A percentile compares a stretch with the other conserved stretches of the same genome.
These are phyloP conservation scores for Candida odintsovae DNA, from an alignment of 805 yeast genomes.

Conservation along the genomic window DNA sequence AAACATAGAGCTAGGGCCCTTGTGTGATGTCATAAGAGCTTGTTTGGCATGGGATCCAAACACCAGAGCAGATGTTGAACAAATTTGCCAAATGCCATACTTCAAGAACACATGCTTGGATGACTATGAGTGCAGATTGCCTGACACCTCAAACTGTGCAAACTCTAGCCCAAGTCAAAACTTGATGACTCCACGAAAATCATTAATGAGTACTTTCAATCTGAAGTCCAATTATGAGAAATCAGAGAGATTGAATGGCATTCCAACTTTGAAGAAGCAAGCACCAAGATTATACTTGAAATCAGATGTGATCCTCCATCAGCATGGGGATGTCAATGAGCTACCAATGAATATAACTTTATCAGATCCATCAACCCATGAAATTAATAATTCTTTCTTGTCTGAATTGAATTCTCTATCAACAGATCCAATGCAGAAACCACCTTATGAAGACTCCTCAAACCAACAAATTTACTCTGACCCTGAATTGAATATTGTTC, in stretches of 20 bases:
- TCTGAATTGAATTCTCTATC: background rate
- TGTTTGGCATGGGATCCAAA: slow-evolving; percentile 79
- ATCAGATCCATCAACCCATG: slow-evolving; percentile 6
- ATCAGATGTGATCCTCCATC: background rate
- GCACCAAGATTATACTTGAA: background rate
- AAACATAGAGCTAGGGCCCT: slow-evolving; percentile 33
- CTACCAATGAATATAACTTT: background rate
- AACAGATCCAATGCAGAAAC: background rate
- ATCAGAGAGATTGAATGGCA: slow-evolving; percentile 14
- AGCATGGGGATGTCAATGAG: background rate
- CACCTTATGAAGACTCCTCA: slow-evolving; percentile 1
- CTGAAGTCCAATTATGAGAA: slow-evolving; percentile 5
- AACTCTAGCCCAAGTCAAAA: background rate
- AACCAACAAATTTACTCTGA: slow-evolving; percentile 1
- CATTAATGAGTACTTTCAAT: background rate
- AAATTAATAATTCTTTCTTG: slow-evolving; percentile 6
- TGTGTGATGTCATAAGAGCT: slow-evolving; percentile 34
- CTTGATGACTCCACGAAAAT: background rate
- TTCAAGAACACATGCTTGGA: slow-evolving; percentile 42
- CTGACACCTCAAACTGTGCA: too few species aligned
- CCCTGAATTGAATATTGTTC: slow-evolving; percentile 1
- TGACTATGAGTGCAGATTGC: background rate
- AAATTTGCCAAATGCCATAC: slow-evolving; percentile 45
- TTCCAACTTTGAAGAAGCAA: background rate
- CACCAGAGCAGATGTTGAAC: slow-evolving; percentile 48